Percentiles rank a stretch among this genome's conserved stretches.
These are phyloP conservation scores for Cladorrhinum samala DNA, from an alignment of 495 filamentous ascomycete species.

Conservation along the genomic window DNA sequence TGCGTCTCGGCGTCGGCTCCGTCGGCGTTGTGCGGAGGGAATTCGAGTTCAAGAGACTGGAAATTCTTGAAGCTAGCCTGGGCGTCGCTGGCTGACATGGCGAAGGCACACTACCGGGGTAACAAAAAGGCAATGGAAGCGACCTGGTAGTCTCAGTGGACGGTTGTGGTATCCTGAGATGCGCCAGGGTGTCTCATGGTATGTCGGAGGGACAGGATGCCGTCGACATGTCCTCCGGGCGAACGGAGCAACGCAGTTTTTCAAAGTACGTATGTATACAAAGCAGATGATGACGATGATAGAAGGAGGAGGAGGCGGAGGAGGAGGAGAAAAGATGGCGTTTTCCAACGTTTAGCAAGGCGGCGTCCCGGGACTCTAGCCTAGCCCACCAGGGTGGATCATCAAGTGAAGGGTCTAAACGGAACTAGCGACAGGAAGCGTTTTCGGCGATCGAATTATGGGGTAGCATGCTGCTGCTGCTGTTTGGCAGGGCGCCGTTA, in stretches of 20 bases:
- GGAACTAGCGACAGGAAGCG: constrained; percentile 14
- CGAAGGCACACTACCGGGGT: background rate
- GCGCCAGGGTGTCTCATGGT: constrained; percentile 20
- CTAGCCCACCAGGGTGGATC: constrained; percentile 13
- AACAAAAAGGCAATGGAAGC: constrained; percentile 7
- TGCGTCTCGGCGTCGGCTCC: constrained; percentile 13
- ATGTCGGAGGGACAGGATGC: background rate
- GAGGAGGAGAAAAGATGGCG: constrained; percentile 21
- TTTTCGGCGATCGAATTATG: constrained; percentile 27
- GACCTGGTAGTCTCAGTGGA: constrained; percentile 13
- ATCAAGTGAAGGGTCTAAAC: constrained; percentile 12
- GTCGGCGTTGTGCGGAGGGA: constrained; percentile 20
- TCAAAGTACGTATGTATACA: background rate
- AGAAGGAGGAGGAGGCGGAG: constrained; percentile 18
- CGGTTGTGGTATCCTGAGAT: constrained; percentile 9
- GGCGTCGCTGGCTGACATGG: constrained; percentile 25
- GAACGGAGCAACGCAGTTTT: background rate
- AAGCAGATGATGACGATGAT: constrained; percentile 4
- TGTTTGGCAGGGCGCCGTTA: background rate
- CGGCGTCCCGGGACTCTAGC: background rate
- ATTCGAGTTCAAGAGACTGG: constrained; percentile 23
- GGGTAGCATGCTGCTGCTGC: constrained; percentile 18
- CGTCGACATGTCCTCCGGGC: constrained; percentile 2
- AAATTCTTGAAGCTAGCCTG: constrained; percentile 19
- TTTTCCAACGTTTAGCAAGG: constrained; percentile 11